Percentiles rank a stretch among this genome's conserved stretches.
phyloP scores from a whole-genome alignment of 1,284 basidiomycete genomes.

The Marasmius tenuissimus region DNA sequence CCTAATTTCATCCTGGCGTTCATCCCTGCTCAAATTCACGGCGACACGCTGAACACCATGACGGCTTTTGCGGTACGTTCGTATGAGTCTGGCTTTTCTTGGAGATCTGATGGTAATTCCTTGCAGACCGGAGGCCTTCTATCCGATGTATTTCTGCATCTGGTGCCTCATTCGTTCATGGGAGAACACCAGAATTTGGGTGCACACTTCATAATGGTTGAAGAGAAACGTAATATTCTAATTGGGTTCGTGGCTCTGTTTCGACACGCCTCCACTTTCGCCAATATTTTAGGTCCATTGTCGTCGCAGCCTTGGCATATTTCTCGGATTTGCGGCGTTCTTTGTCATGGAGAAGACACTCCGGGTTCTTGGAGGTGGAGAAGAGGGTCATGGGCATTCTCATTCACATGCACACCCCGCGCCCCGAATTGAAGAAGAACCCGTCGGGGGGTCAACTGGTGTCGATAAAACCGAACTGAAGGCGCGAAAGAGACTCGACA shows the following conservation, averaged over 20 bases:
- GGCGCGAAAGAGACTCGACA: background rate
- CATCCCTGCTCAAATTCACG: slow-evolving; percentile 83
- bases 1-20: slow-evolving; percentile 92
- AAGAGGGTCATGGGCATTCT: slow-evolving; percentile 57
- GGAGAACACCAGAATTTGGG: slow-evolving; percentile 76
- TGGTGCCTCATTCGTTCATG: slow-evolving; percentile 88
- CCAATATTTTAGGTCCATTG: slow-evolving; percentile 6
- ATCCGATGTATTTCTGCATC: slow-evolving; percentile 88
- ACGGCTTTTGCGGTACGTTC: slow-evolving; percentile 73
- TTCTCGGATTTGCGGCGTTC: slow-evolving; percentile 82
- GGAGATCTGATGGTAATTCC: slow-evolving; percentile 13
- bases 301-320: slow-evolving; percentile 67
- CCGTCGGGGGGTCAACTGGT: slow-evolving; percentile 29
- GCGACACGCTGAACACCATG: slow-evolving; percentile 86
- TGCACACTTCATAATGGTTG: slow-evolving; percentile 76
- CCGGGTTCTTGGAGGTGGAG: slow-evolving; percentile 71
- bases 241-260: slow-evolving; percentile 58
- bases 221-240: slow-evolving; percentile 87
- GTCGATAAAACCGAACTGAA: slow-evolving; percentile 17
- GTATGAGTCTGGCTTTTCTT: slow-evolving; percentile 2
- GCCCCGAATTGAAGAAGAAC: slow-evolving; percentile 29
- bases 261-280: slow-evolving; percentile 3
- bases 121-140: slow-evolving; percentile 81
- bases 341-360: slow-evolving; percentile 91
- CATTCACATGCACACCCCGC: slow-evolving; percentile 40